Conservation (phyloP, 768 basidiomycete genomes). For the Suillus weaverae region DNA sequence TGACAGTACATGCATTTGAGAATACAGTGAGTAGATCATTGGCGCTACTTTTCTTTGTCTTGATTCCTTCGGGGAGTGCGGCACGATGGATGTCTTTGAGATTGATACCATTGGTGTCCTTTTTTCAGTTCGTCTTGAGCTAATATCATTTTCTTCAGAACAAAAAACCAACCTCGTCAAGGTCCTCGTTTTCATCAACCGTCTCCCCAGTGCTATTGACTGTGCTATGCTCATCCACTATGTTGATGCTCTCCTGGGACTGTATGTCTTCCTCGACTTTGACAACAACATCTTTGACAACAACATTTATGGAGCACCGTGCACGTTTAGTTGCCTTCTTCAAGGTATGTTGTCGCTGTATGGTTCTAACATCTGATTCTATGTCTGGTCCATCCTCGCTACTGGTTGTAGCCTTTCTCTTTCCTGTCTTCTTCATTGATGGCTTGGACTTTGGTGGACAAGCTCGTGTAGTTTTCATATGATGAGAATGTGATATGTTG, state of each 20-base stretch:
- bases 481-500: no score
- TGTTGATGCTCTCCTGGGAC: not conserved
- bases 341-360: not conserved
- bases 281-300: not conserved
- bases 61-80: not conserved
- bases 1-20: constrained; percentile 1
- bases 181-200: not conserved
- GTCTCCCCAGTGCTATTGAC: not conserved
- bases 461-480: no score
- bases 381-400: no score
- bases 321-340: not conserved
- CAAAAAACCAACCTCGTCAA: not conserved
- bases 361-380: not conserved
- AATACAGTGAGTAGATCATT: constrained; percentile 9
- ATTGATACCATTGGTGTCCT: not conserved
- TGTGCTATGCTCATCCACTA: not conserved
- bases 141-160: not conserved
- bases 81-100: not conserved
- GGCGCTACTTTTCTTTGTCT: not conserved
- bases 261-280: not conserved
- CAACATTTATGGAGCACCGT: not conserved
- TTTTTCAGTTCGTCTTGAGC: not conserved
- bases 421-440: no score
- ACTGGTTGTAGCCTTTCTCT: no score
- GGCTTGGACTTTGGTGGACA: no score